Evolutionary conservation across 2,329 filamentous ascomycete species (phyloP), one percentile per base, ranked within the genome.

Genomic region (Sporothrix pallida): DNA sequence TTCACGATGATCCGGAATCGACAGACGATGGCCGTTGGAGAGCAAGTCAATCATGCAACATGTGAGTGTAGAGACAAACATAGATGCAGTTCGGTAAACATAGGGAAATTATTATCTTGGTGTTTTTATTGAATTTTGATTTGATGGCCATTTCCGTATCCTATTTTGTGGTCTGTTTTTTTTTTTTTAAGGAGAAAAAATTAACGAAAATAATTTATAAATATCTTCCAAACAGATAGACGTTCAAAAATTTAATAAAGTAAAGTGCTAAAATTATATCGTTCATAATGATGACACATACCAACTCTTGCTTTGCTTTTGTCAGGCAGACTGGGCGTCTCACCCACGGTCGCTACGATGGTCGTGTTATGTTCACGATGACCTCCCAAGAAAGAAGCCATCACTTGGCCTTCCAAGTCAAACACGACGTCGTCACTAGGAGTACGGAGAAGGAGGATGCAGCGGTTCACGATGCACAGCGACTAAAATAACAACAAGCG

Each of bases 1-100:
- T 37, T 7, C 31, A 7, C 67, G 48, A 12, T 13, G 67, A 42
- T 69, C 67, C 67, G 48, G 67, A 69, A 69, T 54, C 48, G 17
- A 20, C 67, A 48, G 67, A 26, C 60, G 67, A 69, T 69, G 44
- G 23, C 4, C 65, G 23, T 17, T 20, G 15, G 13, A 63, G 20
- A 44, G n/a, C 23, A 12, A 31, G 26, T 20, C 67, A 15, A 20
- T 50, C 17, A 50, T 67, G 44, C 23, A 10, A 46, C 5, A 13
- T 2, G 26, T n/a, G 26, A 60, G 31, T 42, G 15, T 7, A 65
- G 37, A 46, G 20, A 46, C 0, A 26, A 20, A 56, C 20, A 12
- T 23, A 12, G 8, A 37, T 26, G 23, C 23, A 10, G 52, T 23
- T 7, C 20, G 26, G 52, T 26, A 56, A 26, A 56, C 20, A 56